Conservation (phyloP, 1,284 basidiomycete genomes). For the Cystobasidium pallidum region DNA sequence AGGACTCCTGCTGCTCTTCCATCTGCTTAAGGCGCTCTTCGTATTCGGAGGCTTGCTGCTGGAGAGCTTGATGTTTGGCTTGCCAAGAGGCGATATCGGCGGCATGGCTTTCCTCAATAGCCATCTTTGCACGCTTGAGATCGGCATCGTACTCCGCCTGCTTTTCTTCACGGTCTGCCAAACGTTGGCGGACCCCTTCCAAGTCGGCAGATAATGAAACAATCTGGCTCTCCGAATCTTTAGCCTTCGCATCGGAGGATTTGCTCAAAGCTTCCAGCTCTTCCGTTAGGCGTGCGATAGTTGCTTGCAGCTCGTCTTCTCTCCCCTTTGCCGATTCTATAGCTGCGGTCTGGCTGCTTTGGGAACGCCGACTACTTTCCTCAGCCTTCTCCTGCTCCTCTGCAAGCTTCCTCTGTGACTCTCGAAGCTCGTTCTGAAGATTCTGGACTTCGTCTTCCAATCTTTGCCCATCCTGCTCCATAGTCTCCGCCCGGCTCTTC, state of each 20-base stretch:
- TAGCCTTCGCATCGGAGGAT: neutral
- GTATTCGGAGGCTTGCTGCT: conserved; percentile 4
- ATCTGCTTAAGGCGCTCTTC: neutral
- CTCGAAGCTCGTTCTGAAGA: neutral
- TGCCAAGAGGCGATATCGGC: conserved; percentile 3
- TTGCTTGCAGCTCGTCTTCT: neutral
- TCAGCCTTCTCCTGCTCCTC: neutral
- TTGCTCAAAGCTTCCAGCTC: neutral
- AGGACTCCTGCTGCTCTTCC: neutral
- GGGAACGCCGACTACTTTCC: neutral
- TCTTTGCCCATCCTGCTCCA: neutral
- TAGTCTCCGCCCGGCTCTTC: neutral
- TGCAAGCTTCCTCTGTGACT: neutral
- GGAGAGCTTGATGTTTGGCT: neutral
- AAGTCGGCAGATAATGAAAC: neutral
- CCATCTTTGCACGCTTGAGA: neutral
- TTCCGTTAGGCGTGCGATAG: neutral
- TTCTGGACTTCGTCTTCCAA: neutral
- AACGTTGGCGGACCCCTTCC: neutral
- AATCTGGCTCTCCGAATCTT: neutral
- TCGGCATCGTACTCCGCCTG: neutral
- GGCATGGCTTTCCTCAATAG: neutral
- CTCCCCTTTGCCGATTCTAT: neutral
- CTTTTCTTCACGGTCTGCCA: neutral
- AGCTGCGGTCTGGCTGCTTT: neutral